phyloP scores from a whole-genome alignment of 164 flowering plant species.

The Aristolochia californica region DNA sequence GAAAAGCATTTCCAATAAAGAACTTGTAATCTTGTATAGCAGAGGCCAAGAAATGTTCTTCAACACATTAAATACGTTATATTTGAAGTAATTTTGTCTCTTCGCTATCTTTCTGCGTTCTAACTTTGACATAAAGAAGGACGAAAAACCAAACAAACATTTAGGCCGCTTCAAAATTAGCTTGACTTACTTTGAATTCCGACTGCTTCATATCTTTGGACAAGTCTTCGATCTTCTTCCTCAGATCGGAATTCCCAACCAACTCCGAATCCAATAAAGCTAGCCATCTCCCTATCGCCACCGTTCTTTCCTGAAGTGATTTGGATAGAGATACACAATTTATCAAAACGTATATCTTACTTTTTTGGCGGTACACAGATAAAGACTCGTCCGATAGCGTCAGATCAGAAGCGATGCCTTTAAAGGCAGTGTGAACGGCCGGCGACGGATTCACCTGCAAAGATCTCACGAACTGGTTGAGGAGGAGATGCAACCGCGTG shows the following conservation, averaged over 20 bases:
- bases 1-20: too few relatives aligned
- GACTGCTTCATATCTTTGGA: slow-evolving; percentile 42
- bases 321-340: slow-evolving; percentile 28
- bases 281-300: slow-evolving; percentile 42
- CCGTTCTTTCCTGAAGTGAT: slow-evolving; percentile 24
- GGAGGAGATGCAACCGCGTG: slow-evolving; percentile 27
- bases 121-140: not conserved
- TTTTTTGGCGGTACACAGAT: slow-evolving; percentile 21
- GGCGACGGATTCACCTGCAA: slow-evolving; percentile 16
- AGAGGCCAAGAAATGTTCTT: not conserved
- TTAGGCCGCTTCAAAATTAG: not conserved
- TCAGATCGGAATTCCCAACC: slow-evolving; percentile 23
- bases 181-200: slow-evolving; percentile 28
- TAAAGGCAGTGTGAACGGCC: slow-evolving; percentile 29
- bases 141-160: not conserved
- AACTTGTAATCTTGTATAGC: too few relatives aligned
- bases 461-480: slow-evolving; percentile 22
- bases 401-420: slow-evolving; percentile 35
- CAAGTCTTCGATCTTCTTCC: slow-evolving; percentile 35
- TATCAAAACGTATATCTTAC: slow-evolving; percentile 40
- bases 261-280: slow-evolving; percentile 34
- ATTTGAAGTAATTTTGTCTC: not conserved
- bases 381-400: slow-evolving; percentile 19
- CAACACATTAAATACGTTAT: not conserved
- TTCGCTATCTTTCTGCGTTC: not conserved